A percentile compares a stretch with the other conserved stretches of the same genome.
phyloP scores from a whole-genome alignment of 2,329 filamentous ascomycete species.

The Beauveria pseudobassiana region DNA sequence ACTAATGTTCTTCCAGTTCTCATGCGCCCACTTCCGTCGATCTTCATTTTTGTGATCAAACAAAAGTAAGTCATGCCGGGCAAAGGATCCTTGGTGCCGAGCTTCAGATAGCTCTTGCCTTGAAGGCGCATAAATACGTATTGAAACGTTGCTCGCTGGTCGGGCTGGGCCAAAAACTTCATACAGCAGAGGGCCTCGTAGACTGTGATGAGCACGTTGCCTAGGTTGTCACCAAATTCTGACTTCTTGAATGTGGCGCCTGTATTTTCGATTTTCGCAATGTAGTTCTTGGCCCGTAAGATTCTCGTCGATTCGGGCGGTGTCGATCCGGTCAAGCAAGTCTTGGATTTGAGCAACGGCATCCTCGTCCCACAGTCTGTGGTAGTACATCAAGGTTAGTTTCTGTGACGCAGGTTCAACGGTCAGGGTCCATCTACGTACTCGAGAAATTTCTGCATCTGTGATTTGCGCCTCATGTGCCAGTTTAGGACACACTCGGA shows the following conservation, averaged over 20 bases:
- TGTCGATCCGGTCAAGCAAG: constrained; percentile 52
- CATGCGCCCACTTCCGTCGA: constrained; percentile 30
- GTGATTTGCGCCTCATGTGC: constrained; percentile 59
- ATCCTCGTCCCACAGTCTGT: constrained; percentile 40
- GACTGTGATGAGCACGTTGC: constrained; percentile 65
- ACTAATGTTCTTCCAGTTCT: constrained; percentile 41
- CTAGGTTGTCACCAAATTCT: constrained; percentile 39
- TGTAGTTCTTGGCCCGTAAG: constrained; percentile 47
- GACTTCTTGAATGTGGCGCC: constrained; percentile 40
- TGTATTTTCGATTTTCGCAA: constrained; percentile 43
- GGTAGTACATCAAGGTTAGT: background rate
- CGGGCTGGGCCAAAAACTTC: constrained; percentile 57
- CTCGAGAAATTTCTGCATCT: constrained; percentile 56
- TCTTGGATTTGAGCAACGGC: constrained; percentile 44
- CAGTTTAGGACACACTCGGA: constrained; percentile 66
- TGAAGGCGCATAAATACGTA: constrained; percentile 69
- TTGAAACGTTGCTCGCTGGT: constrained; percentile 59
- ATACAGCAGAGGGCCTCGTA: constrained; percentile 86
- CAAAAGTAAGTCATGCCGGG: constrained; percentile 81
- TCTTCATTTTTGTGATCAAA: constrained; percentile 59
- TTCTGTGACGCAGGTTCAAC: constrained; percentile 16
- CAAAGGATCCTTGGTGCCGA: constrained; percentile 63
- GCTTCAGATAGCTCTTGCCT: constrained; percentile 67
- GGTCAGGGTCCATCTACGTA: constrained; percentile 27
- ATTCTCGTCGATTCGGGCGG: constrained; percentile 53